Conservation (phyloP, 1,284 basidiomycete species). For the Sanguinoderma infundibulare region DNA sequence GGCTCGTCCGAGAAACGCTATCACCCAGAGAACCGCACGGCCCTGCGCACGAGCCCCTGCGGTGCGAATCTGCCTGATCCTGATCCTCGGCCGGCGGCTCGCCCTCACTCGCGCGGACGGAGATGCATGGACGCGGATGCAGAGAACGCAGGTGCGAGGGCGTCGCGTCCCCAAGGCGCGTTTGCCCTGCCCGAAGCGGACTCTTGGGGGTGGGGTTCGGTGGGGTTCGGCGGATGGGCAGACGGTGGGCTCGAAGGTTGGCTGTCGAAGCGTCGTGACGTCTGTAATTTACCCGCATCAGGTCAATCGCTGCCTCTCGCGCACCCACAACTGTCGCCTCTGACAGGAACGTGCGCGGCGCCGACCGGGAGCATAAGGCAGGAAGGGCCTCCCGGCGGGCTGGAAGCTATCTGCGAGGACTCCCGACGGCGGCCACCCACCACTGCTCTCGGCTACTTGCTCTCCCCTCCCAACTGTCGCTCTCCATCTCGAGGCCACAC, state of each 20-base stretch:
- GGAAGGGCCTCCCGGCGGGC: background rate
- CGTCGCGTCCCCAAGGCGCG: background rate
- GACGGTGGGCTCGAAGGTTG: background rate
- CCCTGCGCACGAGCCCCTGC: background rate
- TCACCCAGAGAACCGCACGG: background rate
- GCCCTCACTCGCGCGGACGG: background rate
- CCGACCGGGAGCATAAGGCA: background rate
- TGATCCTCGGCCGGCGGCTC: background rate
- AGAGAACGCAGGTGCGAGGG: background rate
- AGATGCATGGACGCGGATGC: background rate
- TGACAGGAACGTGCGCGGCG: background rate
- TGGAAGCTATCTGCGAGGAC: background rate
- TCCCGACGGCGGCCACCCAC: background rate
- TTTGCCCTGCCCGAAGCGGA: background rate
- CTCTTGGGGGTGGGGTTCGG: background rate
- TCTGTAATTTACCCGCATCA: conserved; percentile 9
- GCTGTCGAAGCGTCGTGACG: background rate
- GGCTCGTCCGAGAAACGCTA: background rate
- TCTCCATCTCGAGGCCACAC: background rate
- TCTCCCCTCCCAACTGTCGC: conserved; percentile 1
- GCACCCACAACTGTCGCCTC: conserved; percentile 15
- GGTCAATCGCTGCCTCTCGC: conserved; percentile 6
- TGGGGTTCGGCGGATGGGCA: background rate
- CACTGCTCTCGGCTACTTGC: background rate
- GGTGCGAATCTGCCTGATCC: background rate